These are phyloP conservation scores for Inonotus obliquus DNA, from an alignment of 1,284 basidiomycete genomes.

Conservation along the genomic window DNA sequence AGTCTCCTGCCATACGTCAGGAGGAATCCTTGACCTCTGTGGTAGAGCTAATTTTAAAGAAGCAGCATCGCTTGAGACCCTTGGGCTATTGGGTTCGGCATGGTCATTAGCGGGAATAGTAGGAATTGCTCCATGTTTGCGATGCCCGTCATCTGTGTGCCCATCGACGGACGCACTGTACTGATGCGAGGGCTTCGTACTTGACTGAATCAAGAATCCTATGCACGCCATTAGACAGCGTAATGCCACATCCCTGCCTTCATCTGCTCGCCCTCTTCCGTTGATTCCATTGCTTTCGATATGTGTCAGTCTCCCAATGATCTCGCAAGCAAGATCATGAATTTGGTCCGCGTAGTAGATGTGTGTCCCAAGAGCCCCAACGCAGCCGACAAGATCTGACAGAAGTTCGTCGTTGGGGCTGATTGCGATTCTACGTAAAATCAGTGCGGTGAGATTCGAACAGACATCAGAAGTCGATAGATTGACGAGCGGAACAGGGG, in stretches of 20 bases:
- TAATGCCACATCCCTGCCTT: conserved; percentile 62
- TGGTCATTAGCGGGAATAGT: not conserved
- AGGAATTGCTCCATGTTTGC: not conserved
- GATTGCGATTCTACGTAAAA: conserved; percentile 67
- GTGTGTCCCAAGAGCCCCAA: conserved; percentile 82
- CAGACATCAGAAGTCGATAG: conserved; percentile 89
- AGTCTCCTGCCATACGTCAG: conserved; percentile 88
- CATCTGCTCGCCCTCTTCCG: conserved; percentile 41
- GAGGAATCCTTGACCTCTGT: conserved; percentile 67
- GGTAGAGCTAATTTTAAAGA: conserved; percentile 30
- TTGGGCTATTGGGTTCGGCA: not conserved
- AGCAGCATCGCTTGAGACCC: conserved; percentile 11
- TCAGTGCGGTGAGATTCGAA: conserved; percentile 68
- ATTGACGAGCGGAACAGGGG: conserved; percentile 81
- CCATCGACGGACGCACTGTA: not conserved
- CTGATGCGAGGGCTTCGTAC: conserved; percentile 8
- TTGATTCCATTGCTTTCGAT: conserved; percentile 63
- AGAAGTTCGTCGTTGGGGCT: conserved; percentile 67
- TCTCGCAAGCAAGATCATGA: conserved; percentile 86
- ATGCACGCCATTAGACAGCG: conserved; percentile 71
- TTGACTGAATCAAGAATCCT: conserved; percentile 52
- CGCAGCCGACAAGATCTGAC: conserved; percentile 70
- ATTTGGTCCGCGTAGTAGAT: conserved; percentile 97
- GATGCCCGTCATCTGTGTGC: not conserved
- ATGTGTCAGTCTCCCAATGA: conserved; percentile 70